Percentiles rank a stretch among this genome's conserved stretches.
Evolutionary conservation across 805 yeast species (phyloP).

Genomic region (Groenewaldozyma salmanticensis): DNA sequence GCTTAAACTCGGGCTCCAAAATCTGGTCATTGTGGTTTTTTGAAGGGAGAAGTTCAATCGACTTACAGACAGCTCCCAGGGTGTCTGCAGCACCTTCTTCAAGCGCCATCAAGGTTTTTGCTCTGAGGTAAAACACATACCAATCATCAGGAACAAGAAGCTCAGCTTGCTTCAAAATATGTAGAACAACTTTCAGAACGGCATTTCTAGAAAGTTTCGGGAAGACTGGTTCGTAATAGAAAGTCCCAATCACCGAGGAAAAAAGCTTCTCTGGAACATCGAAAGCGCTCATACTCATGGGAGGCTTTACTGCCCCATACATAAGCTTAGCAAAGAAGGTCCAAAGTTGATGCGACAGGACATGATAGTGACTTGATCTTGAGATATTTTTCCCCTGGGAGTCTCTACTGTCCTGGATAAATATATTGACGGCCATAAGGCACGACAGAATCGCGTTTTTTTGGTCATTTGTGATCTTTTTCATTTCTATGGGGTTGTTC

Average conservation of each 20-base stretch:
- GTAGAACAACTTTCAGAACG: slow-evolving; percentile 32
- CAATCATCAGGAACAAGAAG: slow-evolving; percentile 40
- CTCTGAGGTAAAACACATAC: slow-evolving; percentile 47
- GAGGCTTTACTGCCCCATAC: slow-evolving; percentile 28
- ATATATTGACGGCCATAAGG: slow-evolving; percentile 54
- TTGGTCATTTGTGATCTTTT: slow-evolving; percentile 52
- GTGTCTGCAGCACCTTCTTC: slow-evolving; percentile 27
- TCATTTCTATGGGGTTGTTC: slow-evolving; percentile 50
- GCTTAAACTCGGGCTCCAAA: slow-evolving; percentile 69
- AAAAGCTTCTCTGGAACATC: slow-evolving; percentile 39
- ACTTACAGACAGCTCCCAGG: slow-evolving; percentile 32
- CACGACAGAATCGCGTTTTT: slow-evolving; percentile 64
- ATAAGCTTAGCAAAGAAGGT: slow-evolving; percentile 47
- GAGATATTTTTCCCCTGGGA: not conserved
- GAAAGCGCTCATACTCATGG: slow-evolving; percentile 40
- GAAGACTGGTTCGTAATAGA: slow-evolving; percentile 6
- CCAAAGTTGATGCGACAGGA: slow-evolving; percentile 39
- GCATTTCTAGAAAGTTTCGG: slow-evolving; percentile 3
- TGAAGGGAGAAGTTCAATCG: slow-evolving; percentile 17
- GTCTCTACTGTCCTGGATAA: slow-evolving; percentile 13
- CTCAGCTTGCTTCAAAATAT: slow-evolving; percentile 40
- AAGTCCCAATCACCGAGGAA: slow-evolving; percentile 21
- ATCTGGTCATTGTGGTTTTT: slow-evolving; percentile 40
- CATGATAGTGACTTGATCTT: slow-evolving; percentile 20
- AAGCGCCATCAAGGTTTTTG: slow-evolving; percentile 50